Evolutionary conservation across 495 filamentous ascomycete species (phyloP).

Genomic region (Tuber magnatum): DNA sequence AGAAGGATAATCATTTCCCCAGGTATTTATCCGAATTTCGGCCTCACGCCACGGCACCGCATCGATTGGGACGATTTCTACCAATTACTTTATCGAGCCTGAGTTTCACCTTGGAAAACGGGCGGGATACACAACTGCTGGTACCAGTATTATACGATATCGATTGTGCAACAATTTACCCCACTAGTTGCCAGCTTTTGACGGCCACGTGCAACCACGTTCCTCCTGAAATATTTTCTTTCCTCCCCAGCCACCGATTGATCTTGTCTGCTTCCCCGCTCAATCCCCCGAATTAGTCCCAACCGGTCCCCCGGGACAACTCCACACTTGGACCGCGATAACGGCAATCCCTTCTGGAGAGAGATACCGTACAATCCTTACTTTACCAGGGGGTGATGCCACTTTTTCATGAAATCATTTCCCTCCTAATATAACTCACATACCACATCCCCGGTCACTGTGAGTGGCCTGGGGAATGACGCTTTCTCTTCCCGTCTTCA

Average conservation of each 20-base stretch:
- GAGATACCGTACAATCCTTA: neutral
- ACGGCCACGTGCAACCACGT: neutral
- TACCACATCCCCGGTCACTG: neutral
- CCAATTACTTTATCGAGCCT: neutral
- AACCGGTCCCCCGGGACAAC: conserved; percentile 34
- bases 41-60: neutral
- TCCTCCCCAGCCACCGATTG: neutral
- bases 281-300: conserved; percentile 17
- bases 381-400: neutral
- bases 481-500: neutral
- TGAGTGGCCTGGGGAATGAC: neutral
- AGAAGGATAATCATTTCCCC: neutral
- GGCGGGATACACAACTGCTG: neutral
- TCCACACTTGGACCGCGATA: neutral
- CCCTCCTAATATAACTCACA: neutral
- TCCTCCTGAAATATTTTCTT: neutral
- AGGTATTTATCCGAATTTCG: neutral
- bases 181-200: neutral
- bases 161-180: conserved; percentile 3
- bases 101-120: neutral
- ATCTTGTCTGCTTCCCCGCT: conserved; percentile 18
- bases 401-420: neutral
- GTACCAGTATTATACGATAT: neutral
- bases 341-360: neutral
- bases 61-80: neutral